Evolutionary conservation across 2,329 filamentous ascomycete genomes (phyloP).

Genomic region (Sclerotinia subarctica): DNA sequence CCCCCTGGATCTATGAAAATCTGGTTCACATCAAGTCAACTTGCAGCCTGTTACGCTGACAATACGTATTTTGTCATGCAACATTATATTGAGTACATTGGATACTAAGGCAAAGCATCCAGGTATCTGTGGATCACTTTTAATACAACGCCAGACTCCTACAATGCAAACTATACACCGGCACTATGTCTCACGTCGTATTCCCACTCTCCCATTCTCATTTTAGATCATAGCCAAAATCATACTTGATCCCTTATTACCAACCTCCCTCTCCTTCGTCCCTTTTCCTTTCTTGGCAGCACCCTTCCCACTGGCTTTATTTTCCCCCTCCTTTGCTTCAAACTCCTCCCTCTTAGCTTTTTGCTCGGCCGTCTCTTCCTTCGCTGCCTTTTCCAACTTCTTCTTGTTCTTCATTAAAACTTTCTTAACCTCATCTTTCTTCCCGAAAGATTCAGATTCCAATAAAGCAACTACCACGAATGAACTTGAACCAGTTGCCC

Average conservation of each 20-base stretch:
- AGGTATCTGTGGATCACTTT: constrained; percentile 15
- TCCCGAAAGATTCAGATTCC: constrained; percentile 69
- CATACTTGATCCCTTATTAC: constrained; percentile 61
- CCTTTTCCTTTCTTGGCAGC: constrained; percentile 45
- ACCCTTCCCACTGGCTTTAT: constrained; percentile 40
- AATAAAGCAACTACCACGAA: constrained; percentile 82
- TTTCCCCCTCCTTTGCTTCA: constrained; percentile 44
- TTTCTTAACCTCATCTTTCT: constrained; percentile 64
- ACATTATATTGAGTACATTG: constrained; percentile 16
- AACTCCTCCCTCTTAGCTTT: constrained; percentile 46
- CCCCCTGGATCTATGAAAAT: no score
- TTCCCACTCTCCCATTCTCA: neutral
- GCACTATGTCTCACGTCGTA: neutral
- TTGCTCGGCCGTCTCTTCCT: constrained; percentile 54
- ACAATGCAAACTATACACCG: neutral
- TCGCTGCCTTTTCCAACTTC: constrained; percentile 64
- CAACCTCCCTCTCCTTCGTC: constrained; percentile 45
- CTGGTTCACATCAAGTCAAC: neutral
- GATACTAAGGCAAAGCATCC: constrained; percentile 3
- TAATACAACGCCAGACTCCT: constrained; percentile 8
- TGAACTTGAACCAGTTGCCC: constrained; percentile 82
- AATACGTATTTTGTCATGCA: neutral
- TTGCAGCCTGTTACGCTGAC: neutral
- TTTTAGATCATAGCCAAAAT: constrained; percentile 54
- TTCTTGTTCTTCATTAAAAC: constrained; percentile 71